These are phyloP conservation scores for Glaciozyma antarctica DNA, from an alignment of 768 basidiomycete genomes.

Conservation along the genomic window DNA sequence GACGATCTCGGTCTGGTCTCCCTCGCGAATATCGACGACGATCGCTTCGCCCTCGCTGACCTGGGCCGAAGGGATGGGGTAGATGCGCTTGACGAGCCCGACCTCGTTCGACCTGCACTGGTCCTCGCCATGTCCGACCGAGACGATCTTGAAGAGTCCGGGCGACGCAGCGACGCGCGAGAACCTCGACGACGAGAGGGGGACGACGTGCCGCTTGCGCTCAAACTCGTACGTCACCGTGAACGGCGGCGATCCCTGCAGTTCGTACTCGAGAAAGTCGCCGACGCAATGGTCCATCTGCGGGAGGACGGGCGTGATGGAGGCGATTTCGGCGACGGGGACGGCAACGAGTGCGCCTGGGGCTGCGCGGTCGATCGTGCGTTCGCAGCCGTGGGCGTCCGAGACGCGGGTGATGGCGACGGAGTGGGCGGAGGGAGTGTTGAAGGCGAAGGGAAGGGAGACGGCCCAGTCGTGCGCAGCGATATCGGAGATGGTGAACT, in stretches of 20 bases:
- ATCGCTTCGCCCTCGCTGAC: slow-evolving; percentile 75
- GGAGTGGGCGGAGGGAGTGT: slow-evolving; percentile 69
- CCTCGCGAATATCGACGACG: slow-evolving; percentile 82
- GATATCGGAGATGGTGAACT: slow-evolving; percentile 48
- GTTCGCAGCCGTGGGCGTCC: slow-evolving; percentile 75
- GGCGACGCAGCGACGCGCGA: slow-evolving; percentile 69
- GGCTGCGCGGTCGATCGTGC: slow-evolving; percentile 54
- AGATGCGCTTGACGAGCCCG: slow-evolving; percentile 44
- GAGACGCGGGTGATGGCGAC: slow-evolving; percentile 65
- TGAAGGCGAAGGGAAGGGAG: slow-evolving; percentile 62
- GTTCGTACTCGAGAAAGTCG: slow-evolving; percentile 77
- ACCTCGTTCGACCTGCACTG: slow-evolving; percentile 51
- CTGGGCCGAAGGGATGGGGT: slow-evolving; percentile 75
- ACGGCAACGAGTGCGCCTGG: slow-evolving; percentile 38
- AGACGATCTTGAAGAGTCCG: slow-evolving; percentile 75
- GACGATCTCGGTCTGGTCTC: slow-evolving; percentile 74
- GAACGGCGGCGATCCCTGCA: slow-evolving; percentile 92
- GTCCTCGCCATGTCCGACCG: slow-evolving; percentile 85
- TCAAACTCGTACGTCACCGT: slow-evolving; percentile 72
- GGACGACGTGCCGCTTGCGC: slow-evolving; percentile 60
- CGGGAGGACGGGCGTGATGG: slow-evolving; percentile 73
- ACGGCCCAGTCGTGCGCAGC: slow-evolving; percentile 54
- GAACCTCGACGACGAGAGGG: slow-evolving; percentile 67
- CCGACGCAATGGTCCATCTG: slow-evolving; percentile 79
- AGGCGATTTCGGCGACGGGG: slow-evolving; percentile 92